Conservation (phyloP, 495 filamentous ascomycete species). For the Neurospora cerealis region DNA sequence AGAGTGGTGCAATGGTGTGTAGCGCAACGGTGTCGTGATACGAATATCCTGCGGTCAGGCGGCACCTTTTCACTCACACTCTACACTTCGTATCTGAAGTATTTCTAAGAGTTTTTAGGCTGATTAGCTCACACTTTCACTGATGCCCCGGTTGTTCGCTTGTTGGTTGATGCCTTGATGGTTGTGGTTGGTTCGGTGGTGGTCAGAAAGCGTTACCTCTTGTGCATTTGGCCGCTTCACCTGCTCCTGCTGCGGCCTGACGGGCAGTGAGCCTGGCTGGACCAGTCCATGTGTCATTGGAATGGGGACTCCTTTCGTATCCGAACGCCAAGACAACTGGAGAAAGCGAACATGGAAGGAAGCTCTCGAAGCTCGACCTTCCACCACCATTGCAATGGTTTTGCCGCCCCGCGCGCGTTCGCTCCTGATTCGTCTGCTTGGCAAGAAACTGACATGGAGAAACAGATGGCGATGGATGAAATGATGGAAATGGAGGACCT, state of each 20-base stretch:
- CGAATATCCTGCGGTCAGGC: background rate
- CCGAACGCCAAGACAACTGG: background rate
- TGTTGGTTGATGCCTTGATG: background rate
- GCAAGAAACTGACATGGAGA: background rate
- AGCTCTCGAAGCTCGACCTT: background rate
- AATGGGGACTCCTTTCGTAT: background rate
- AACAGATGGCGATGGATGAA: background rate
- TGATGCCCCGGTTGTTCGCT: background rate
- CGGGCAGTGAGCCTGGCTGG: background rate
- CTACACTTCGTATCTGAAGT: background rate
- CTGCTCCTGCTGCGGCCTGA: background rate
- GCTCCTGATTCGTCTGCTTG: background rate
- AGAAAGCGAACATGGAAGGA: background rate
- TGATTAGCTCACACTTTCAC: background rate
- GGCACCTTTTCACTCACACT: background rate
- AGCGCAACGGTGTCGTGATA: background rate
- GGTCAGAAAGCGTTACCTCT: background rate
- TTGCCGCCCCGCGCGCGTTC: no score
- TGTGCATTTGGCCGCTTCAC: background rate
- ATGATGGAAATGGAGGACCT: background rate
- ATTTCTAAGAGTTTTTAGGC: background rate
- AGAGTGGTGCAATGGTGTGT: background rate
- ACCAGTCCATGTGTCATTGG: background rate
- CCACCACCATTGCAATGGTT: background rate
- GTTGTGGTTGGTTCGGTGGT: background rate